Conservation (phyloP, 768 basidiomycete species). For the Scleroderma bovista region DNA sequence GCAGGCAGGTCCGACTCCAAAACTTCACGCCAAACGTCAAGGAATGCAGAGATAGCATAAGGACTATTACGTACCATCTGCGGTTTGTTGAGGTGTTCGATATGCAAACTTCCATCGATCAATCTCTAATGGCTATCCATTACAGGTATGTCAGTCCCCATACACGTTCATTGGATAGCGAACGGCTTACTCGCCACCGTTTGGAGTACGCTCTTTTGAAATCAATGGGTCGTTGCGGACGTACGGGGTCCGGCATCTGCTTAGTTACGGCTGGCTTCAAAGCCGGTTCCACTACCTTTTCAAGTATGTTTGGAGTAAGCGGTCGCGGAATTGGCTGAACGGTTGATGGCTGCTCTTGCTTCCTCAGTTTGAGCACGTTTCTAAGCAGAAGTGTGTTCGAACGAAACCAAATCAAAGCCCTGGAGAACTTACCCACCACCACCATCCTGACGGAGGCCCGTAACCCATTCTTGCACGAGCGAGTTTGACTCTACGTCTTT, state of each 20-base stretch:
- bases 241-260: constrained; percentile 1
- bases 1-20: not conserved
- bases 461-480: constrained; percentile 30
- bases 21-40: too few relatives aligned
- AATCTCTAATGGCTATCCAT: constrained; percentile 7
- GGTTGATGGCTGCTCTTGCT: constrained; percentile 24
- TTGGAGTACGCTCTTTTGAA: constrained; percentile 15
- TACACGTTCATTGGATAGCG: not conserved
- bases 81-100: constrained; percentile 4
- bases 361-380: constrained; percentile 43
- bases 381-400: constrained; percentile 16
- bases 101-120: constrained; percentile 12
- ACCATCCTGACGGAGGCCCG: constrained; percentile 50
- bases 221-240: constrained; percentile 6
- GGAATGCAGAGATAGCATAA: not conserved
- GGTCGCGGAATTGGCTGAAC: constrained; percentile 1
- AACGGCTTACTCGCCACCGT: constrained; percentile 21
- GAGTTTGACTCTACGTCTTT: constrained; percentile 34
- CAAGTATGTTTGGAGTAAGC: constrained; percentile 4
- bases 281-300: not conserved
- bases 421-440: constrained; percentile 51
- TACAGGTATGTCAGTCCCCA: constrained; percentile 1
- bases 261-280: constrained; percentile 2
- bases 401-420: constrained; percentile 1
- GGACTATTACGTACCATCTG: constrained; percentile 8